phyloP scores from a whole-genome alignment of 2,329 filamentous ascomycete genomes.

The Clonostachys rhizophaga region DNA sequence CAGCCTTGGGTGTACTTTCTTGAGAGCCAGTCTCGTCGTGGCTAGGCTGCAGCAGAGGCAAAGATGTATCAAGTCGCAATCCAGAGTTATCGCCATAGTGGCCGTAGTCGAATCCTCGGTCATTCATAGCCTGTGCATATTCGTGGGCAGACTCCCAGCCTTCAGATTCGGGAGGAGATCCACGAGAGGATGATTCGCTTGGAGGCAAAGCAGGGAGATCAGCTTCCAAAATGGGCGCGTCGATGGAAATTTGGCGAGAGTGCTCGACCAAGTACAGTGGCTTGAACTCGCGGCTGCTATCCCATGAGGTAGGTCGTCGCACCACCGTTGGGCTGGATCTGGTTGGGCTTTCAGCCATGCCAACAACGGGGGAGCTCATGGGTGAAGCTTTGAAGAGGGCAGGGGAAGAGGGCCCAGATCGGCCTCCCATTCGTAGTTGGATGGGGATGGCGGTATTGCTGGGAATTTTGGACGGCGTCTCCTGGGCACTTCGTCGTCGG shows the following conservation, averaged over 20 bases:
- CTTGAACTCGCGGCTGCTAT: conserved; percentile 65
- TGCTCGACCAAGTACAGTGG: conserved; percentile 79
- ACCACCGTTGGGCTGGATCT: conserved; percentile 8
- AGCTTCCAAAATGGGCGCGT: conserved; percentile 18
- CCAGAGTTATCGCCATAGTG: too few species aligned
- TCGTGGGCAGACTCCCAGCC: conserved; percentile 15
- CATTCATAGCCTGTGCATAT: conserved; percentile 5
- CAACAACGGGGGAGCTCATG: conserved; percentile 20
- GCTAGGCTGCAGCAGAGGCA: conserved; percentile 18
- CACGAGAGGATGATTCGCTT: conserved; percentile 26
- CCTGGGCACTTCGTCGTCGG: conserved; percentile 43
- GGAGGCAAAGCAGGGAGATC: conserved; percentile 46
- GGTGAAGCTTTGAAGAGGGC: conserved; percentile 32
- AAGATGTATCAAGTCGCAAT: conserved; percentile 16
- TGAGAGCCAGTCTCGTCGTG: conserved; percentile 54
- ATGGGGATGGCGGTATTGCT: conserved; percentile 56
- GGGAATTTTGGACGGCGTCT: conserved; percentile 42
- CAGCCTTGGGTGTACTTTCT: conserved; percentile 65
- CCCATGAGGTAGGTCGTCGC: conserved; percentile 54
- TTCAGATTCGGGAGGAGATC: conserved; percentile 11
- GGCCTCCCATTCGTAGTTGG: conserved; percentile 45
- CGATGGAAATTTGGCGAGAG: conserved; percentile 30
- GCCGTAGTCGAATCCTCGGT: too few species aligned
- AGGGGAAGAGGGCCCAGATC: conserved; percentile 38
- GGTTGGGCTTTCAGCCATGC: conserved; percentile 17